Base-by-base conservation (phyloP, 306 rosid species). In the Nissolia schottii region DNA sequence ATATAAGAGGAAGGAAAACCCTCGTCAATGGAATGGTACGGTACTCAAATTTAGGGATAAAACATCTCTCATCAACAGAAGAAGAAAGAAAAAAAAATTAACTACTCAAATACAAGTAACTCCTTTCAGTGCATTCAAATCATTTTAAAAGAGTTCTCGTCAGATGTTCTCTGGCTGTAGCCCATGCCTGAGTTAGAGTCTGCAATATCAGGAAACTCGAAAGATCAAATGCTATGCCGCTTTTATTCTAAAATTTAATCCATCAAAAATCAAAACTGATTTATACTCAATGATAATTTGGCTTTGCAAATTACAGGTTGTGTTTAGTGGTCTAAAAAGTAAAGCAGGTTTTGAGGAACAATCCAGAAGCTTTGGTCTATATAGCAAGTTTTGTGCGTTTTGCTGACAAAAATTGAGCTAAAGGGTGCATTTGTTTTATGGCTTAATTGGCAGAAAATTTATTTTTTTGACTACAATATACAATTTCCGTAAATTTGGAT, bases 181-280 rank as follows among this genome's bases (percentile, higher is more conserved):
- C 92, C 95, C 95, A 91, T 58, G 92, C 95, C 79, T 91, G 97
- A 76, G 95, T 91, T 28, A 91, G 65, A 19, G 97, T 88, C 95
- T 88, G 89, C 83, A 87, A 49, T 22, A 65, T 62, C 20, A 73
- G 15, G 69, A 73, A 55, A 57, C 46, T 43, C 45, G 3, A 37
- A 46, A 20, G 34, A 43, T 65, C 35, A 6, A 49, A 49, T 13
- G 25, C 59, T 66, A 58, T 20, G 7, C 1, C 20, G 23, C 3
- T 9, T 23, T 24, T 22, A 22, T 43, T 56, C 28, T 18, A 16
- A 41, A 37, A 18, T 34, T 62, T 10, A 23, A 15, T 24, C 49
- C 22, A 34, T 18, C 16, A 45, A 25, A 25, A 27, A 46, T 37
- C 2, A 46, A 51, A 35, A 54, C 11, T 41, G 10, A 55, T 61